Conservation (phyloP, 441 rosid species). For the Isatis lusitanica region DNA sequence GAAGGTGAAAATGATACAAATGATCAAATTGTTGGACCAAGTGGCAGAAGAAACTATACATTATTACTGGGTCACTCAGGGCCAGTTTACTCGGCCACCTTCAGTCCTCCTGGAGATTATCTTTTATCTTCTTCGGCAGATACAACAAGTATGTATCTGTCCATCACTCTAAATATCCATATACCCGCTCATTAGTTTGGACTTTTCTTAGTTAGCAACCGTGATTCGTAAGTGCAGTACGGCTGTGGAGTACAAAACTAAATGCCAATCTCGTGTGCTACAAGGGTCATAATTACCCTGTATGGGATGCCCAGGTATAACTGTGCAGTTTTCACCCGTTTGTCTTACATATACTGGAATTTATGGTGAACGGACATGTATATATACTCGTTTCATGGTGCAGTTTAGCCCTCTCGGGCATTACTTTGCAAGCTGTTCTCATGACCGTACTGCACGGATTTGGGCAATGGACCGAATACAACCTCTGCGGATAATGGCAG, state of each 20-base stretch:
- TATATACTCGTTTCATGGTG: constrained; percentile 33
- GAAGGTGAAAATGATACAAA: constrained; percentile 74
- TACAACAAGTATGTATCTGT: constrained; percentile 57
- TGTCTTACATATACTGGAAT: neutral
- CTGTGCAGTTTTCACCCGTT: neutral
- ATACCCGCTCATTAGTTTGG: constrained; percentile 1
- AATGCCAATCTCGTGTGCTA: constrained; percentile 98
- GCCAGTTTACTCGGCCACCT: constrained; percentile 88
- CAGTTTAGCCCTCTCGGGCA: constrained; percentile 99
- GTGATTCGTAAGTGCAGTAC: constrained; percentile 50
- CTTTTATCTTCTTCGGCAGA: constrained; percentile 92
- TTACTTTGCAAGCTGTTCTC: constrained; percentile 94
- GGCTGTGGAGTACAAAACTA: constrained; percentile 89
- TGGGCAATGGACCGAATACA: constrained; percentile 97
- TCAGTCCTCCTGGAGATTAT: constrained; percentile 91
- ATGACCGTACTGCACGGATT: constrained; percentile 93
- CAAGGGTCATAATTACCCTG: constrained; percentile 99
- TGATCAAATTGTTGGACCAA: constrained; percentile 51
- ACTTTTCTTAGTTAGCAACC: constrained; percentile 11
- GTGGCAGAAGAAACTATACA: constrained; percentile 65
- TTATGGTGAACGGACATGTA: neutral
- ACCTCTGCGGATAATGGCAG: constrained; percentile 94
- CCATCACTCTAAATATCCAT: neutral
- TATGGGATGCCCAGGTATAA: constrained; percentile 96
- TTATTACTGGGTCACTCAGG: constrained; percentile 90